Evolutionary conservation across 441 rosid genomes (phyloP).

Genomic region (Rhodomyrtus psidioides): DNA sequence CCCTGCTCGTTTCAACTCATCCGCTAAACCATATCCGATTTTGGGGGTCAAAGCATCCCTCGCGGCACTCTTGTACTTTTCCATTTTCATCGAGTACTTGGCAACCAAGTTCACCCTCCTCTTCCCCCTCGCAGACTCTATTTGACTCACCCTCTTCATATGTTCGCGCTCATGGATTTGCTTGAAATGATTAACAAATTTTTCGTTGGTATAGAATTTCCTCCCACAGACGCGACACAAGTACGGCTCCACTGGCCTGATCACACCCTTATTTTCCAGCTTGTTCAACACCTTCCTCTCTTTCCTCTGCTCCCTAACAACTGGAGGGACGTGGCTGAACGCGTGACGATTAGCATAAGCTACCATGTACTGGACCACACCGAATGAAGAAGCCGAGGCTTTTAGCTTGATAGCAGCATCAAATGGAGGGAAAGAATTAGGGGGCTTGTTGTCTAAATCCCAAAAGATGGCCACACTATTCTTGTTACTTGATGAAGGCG

Average conservation of each 20-base stretch:
- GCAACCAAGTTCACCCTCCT: constrained; percentile 65
- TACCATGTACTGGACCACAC: constrained; percentile 45
- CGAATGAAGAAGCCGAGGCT: constrained; percentile 55
- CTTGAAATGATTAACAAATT: constrained; percentile 60
- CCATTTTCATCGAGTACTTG: constrained; percentile 69
- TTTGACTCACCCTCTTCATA: constrained; percentile 64
- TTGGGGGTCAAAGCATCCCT: constrained; percentile 52
- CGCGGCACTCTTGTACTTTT: constrained; percentile 62
- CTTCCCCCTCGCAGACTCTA: constrained; percentile 70
- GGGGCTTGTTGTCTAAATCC: constrained; percentile 85
- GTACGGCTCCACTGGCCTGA: constrained; percentile 47
- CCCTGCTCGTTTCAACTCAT: constrained; percentile 72
- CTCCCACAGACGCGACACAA: constrained; percentile 71
- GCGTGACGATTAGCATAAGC: constrained; percentile 66
- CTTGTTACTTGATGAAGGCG: constrained; percentile 18
- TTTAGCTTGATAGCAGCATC: constrained; percentile 72
- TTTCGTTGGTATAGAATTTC: constrained; percentile 58
- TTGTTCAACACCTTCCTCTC: constrained; percentile 45
- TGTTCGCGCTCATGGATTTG: constrained; percentile 78
- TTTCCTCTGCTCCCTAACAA: constrained; percentile 44
- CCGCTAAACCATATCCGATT: constrained; percentile 63
- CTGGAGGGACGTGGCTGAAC: constrained; percentile 46
- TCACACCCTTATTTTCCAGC: constrained; percentile 50
- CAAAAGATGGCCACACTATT: constrained; percentile 51
- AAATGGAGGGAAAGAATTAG: constrained; percentile 50